These are phyloP conservation scores for Berberis thunbergii DNA, from an alignment of 164 flowering plant genomes.

Conservation along the genomic window DNA sequence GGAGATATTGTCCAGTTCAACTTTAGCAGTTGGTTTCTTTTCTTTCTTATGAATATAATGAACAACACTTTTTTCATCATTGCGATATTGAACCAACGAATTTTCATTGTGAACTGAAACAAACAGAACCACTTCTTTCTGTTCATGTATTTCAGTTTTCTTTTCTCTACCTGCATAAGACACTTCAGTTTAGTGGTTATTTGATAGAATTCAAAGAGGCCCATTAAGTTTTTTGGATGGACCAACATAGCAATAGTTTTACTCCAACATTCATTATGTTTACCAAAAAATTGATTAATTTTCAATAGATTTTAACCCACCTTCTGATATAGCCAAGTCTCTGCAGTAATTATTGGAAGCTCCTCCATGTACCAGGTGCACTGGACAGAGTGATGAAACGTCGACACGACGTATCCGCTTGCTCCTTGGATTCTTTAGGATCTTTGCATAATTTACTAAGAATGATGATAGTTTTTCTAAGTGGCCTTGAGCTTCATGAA, in stretches of 20 bases:
- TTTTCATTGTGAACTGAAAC: constrained; percentile 11
- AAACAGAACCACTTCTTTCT: constrained; percentile 43
- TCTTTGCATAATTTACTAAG: no score
- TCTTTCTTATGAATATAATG: constrained; percentile 38
- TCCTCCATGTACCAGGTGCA: no score
- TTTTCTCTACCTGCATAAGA: constrained; percentile 17
- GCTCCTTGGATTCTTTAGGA: no score
- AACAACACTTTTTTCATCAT: constrained; percentile 51
- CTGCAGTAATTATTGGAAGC: no score
- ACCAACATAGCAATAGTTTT: constrained; percentile 27
- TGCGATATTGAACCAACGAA: background rate
- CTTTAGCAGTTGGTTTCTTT: constrained; percentile 60
- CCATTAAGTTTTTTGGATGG: constrained; percentile 21
- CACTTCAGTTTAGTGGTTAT: background rate
- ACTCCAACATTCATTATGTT: constrained; percentile 1
- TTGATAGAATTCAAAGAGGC: no score
- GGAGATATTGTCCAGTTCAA: constrained; percentile 84
- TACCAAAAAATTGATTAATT: no score
- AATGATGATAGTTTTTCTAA: background rate
- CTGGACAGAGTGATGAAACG: no score
- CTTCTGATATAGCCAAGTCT: no score
- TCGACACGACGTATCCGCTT: no score
- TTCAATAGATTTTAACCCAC: no score
- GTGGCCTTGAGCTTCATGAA: no score
- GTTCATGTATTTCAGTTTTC: background rate